These are phyloP conservation scores for Tuber melanosporum DNA, from an alignment of 495 filamentous ascomycete species.

Conservation along the genomic window DNA sequence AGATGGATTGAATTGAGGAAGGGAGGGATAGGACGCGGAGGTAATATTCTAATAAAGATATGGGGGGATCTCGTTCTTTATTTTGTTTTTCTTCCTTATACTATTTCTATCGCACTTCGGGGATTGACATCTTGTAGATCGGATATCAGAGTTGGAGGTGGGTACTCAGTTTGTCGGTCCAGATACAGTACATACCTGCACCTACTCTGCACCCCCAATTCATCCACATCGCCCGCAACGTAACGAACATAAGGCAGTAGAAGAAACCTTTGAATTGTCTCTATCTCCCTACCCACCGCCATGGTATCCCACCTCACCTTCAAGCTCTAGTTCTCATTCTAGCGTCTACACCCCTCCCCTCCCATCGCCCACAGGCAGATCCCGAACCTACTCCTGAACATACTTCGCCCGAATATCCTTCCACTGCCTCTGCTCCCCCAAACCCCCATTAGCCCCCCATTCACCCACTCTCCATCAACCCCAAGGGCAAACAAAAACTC, in stretches of 20 bases:
- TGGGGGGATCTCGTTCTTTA: background rate
- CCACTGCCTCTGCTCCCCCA: slow-evolving; percentile 81
- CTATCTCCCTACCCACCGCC: background rate
- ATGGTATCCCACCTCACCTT: background rate
- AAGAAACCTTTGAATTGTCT: background rate
- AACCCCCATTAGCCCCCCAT: background rate
- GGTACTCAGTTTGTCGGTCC: background rate
- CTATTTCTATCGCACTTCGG: background rate
- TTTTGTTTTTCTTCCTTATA: background rate
- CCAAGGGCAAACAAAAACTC: slow-evolving; percentile 45
- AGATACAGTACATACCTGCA: background rate
- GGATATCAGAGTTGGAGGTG: background rate
- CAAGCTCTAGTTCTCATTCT: slow-evolving; percentile 6
- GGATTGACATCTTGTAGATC: background rate
- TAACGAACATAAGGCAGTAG: background rate
- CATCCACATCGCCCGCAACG: background rate
- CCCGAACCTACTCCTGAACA: slow-evolving; percentile 52
- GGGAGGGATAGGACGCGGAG: background rate
- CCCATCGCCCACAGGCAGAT: background rate
- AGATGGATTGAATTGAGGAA: background rate
- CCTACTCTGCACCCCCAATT: background rate
- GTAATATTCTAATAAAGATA: slow-evolving; percentile 3
- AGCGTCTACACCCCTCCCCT: background rate
- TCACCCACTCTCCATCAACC: background rate
- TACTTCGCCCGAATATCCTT: slow-evolving; percentile 95